Base-by-base conservation (phyloP, 1,139 yeast genomes). In the Meyerozyma athensensis region DNA sequence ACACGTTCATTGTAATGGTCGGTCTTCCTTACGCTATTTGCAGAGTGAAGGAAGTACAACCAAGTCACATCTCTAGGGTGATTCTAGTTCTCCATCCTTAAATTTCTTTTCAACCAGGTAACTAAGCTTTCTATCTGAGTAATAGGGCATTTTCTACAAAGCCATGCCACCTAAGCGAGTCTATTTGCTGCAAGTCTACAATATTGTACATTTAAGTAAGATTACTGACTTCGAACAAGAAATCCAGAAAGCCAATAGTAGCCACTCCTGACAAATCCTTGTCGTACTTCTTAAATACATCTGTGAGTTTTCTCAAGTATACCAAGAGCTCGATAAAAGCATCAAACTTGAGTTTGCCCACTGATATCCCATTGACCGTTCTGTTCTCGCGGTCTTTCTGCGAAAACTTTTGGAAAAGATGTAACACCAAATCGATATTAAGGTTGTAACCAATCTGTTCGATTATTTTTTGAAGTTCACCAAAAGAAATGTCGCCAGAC, bases 261-360 rank as follows among this genome's bases (percentile, higher is more conserved):
- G 92, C 89, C 36, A 79, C 74, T 9, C 95, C 95, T 32, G 84
- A 81, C 37, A 85, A 74, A 47, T 83, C 87, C 19, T 72, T 64
- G 58, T 86, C 95, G 56, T 77, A 84, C 54, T 80, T 81, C 54
- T 85, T 83, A 65, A 86, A 86, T 6, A 81, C 71, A 53, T 84
- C 90, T 1, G 95, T 86, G 48, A 85, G 72, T 45, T 86, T 77
- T 56, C 87, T 72, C 49, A 86, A 65, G 70, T 86, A 83, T 23
- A 86, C 85, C 48, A 87, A 71, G 39, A 86, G 72, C 54, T 86
- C 95, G 33, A 86, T 89, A 59, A 86, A 86, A 56, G 80, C 74
- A 58, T 87, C 96, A 57, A 86, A 87, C 44, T 84, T 80, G 56
- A 86, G 67, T 45, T 76, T 81, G 17, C 80, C 81, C 45, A 74